Evolutionary conservation across 257 asterid genomes (phyloP).

Genomic region (Nicotiana undulata): DNA sequence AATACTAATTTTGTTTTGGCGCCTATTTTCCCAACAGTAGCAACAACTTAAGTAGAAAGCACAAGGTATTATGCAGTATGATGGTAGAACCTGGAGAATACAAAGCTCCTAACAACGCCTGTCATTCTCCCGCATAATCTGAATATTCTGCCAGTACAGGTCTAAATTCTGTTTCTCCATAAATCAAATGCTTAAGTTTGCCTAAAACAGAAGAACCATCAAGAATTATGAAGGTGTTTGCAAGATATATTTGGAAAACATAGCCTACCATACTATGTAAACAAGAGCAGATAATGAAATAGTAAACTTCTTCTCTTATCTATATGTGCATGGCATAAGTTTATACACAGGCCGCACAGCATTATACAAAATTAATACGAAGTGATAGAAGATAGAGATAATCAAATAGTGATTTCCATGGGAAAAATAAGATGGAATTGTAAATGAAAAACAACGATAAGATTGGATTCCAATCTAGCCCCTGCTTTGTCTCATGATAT

Average conservation of each 20-base stretch:
- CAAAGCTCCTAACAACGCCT: no score
- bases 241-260: background rate
- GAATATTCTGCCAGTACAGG: constrained; percentile 17
- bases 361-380: background rate
- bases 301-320: background rate
- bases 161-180: constrained; percentile 22
- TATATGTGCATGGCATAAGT: background rate
- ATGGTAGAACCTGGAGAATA: no score
- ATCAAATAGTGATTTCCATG: background rate
- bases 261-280: background rate
- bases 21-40: no score
- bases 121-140: constrained; percentile 20
- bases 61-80: no score
- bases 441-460: background rate
- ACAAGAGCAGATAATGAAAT: background rate
- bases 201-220: background rate
- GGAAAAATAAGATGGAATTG: background rate
- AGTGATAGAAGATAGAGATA: background rate
- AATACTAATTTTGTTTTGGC: no score
- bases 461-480: background rate
- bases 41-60: no score
- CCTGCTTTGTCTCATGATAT: background rate
- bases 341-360: background rate
- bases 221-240: background rate
- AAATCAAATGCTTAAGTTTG: background rate